Conservation (phyloP, 768 basidiomycete species). For the Filobasidium wieringae region DNA sequence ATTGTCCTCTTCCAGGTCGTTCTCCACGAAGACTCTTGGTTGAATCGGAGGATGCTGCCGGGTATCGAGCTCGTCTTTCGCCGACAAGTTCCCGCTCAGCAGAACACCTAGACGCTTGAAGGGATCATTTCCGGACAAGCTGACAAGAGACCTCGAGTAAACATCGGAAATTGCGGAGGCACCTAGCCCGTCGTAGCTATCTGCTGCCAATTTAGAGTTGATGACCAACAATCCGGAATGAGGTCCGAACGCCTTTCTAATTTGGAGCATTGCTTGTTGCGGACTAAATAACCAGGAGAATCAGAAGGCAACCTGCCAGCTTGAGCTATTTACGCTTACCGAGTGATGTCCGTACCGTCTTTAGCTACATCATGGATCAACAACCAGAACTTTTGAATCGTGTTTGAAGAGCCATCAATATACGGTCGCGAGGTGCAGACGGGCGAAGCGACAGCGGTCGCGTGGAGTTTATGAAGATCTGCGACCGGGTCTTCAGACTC, state of each 20-base stretch:
- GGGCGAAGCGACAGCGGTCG: conserved; percentile 14
- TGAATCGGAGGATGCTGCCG: too few relatives aligned
- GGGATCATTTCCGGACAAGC: conserved; percentile 1
- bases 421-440: conserved; percentile 23
- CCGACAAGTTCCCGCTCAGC: not conserved
- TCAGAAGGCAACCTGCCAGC: not conserved
- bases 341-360: conserved; percentile 19
- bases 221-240: conserved; percentile 36
- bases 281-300: conserved; percentile 19
- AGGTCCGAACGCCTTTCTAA: conserved; percentile 37
- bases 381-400: conserved; percentile 30
- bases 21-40: too few relatives aligned
- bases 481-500: conserved; percentile 29
- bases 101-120: conserved; percentile 7
- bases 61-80: conserved; percentile 5
- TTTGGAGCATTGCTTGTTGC: conserved; percentile 24
- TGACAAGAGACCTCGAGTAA: not conserved
- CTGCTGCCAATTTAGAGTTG: conserved; percentile 21
- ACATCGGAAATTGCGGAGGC: not conserved
- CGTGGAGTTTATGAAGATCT: conserved; percentile 24
- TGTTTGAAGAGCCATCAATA: conserved; percentile 23
- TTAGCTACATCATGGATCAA: conserved; percentile 34
- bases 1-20: not conserved
- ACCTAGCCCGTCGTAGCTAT: not conserved
- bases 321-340: conserved; percentile 19